A percentile compares a stretch with the other conserved stretches of the same genome.
Conservation (phyloP, 148 eudicot species). For the Salicornia ramosissima region DNA sequence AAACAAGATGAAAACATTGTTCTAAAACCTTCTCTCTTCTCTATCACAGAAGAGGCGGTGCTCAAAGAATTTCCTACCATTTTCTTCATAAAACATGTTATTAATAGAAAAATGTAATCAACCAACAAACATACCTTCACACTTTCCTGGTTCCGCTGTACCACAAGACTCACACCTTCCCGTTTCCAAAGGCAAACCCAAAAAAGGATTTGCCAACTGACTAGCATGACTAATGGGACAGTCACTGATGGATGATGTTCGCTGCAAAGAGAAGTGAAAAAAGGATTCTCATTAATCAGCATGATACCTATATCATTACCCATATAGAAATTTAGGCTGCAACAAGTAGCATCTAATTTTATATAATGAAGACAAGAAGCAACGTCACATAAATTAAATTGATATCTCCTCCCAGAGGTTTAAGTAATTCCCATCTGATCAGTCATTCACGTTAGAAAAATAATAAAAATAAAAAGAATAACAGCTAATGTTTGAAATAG, state of each 20-base stretch:
- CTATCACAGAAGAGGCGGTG: background rate
- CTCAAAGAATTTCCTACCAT: too few species aligned
- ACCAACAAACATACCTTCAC: constrained; percentile 57
- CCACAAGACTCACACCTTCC: constrained; percentile 91
- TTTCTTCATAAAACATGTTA: background rate
- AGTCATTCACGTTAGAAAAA: background rate
- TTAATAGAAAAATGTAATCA: background rate
- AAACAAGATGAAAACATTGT: background rate
- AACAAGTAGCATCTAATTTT: background rate
- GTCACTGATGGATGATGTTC: constrained; percentile 63
- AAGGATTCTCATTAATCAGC: background rate
- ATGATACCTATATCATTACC: background rate
- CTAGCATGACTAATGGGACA: constrained; percentile 75
- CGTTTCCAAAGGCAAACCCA: constrained; percentile 68
- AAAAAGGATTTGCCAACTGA: constrained; percentile 74
- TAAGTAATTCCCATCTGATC: background rate
- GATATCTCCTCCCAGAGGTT: background rate
- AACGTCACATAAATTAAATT: background rate
- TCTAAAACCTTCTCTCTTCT: background rate
- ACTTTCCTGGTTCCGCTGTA: constrained; percentile 63
- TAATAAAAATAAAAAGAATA: too few species aligned
- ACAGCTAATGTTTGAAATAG: background rate
- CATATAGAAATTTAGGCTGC: background rate
- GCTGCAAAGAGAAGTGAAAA: constrained; percentile 27
- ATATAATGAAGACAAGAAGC: background rate